These are phyloP conservation scores for Xanthoconium separans DNA, from an alignment of 1,284 basidiomycete genomes.

Conservation along the genomic window DNA sequence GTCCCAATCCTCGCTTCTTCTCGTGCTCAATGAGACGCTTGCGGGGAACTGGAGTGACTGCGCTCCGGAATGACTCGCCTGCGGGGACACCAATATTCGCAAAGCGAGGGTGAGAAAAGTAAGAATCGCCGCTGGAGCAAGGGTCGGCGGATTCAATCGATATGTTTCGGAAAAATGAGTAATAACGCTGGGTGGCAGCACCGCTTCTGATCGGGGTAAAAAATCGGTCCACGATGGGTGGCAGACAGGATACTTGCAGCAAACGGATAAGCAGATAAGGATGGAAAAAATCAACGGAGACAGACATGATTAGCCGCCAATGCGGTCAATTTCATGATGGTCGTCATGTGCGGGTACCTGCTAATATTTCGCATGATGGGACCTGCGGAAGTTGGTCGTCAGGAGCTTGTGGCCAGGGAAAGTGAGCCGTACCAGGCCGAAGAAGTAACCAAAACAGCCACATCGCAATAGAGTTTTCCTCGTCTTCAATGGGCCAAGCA, in stretches of 20 bases:
- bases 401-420: neutral
- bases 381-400: conserved; percentile 36
- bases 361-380: conserved; percentile 35
- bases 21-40: conserved; percentile 20
- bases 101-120: conserved; percentile 60
- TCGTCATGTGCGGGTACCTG: conserved; percentile 44
- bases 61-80: conserved; percentile 34
- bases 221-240: conserved; percentile 59
- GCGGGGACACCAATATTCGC: conserved; percentile 33
- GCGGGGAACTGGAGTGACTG: conserved; percentile 36
- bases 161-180: conserved; percentile 44
- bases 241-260: conserved; percentile 56
- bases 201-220: conserved; percentile 33
- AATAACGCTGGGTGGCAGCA: conserved; percentile 26
- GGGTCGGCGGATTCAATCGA: conserved; percentile 50
- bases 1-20: conserved; percentile 49
- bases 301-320: conserved; percentile 66
- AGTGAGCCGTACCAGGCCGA: conserved; percentile 47
- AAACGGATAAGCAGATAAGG: conserved; percentile 6
- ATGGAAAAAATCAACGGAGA: conserved; percentile 1
- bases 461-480: conserved; percentile 57
- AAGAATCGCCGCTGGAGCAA: conserved; percentile 68
- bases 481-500: conserved; percentile 57
- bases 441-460: conserved; percentile 76
- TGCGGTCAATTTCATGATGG: conserved; percentile 58